These are phyloP conservation scores for Nitzschia inconspicua DNA, from an alignment of 108 stramenopile genomes.

Conservation along the genomic window DNA sequence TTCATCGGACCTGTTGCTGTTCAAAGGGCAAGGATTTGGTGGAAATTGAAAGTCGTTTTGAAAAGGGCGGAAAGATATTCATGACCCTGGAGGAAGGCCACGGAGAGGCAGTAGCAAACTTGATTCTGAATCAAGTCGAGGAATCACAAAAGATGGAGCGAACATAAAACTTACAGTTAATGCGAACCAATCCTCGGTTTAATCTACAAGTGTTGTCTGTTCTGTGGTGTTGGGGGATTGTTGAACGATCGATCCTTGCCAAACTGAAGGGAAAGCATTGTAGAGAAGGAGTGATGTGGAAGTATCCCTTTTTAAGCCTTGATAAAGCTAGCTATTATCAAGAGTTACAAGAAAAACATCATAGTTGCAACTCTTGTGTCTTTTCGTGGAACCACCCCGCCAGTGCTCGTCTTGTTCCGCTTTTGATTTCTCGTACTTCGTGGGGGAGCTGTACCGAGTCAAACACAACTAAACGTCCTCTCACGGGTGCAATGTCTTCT, in stretches of 20 bases:
- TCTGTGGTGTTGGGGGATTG: too few relatives aligned
- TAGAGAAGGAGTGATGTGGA: too few relatives aligned
- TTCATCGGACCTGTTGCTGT: constrained; percentile 31
- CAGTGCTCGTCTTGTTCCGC: constrained; percentile 31
- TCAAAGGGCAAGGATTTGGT: constrained; percentile 25
- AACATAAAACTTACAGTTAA: constrained; percentile 15
- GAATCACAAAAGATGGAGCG: constrained; percentile 53
- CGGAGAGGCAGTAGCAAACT: constrained; percentile 32
- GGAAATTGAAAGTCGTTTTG: constrained; percentile 24
- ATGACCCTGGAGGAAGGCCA: constrained; percentile 32
- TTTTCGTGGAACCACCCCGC: constrained; percentile 68
- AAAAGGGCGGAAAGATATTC: constrained; percentile 17
- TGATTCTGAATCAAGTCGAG: constrained; percentile 53
- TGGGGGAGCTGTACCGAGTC: constrained; percentile 56
- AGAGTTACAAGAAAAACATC: too few relatives aligned
- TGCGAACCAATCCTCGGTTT: too few relatives aligned
- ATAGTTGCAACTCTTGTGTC: too few relatives aligned
- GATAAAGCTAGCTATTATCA: too few relatives aligned
- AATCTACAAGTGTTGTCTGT: too few relatives aligned
- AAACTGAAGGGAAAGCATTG: too few relatives aligned
- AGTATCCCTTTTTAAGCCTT: too few relatives aligned
- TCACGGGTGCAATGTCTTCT: constrained; percentile 32
- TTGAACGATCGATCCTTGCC: too few relatives aligned
- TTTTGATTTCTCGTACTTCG: constrained; percentile 34
- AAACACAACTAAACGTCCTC: constrained; percentile 50